These are phyloP conservation scores for Pseudogymnoascus sp. DNA, from an alignment of 2,329 filamentous ascomycete genomes.

Conservation along the genomic window DNA sequence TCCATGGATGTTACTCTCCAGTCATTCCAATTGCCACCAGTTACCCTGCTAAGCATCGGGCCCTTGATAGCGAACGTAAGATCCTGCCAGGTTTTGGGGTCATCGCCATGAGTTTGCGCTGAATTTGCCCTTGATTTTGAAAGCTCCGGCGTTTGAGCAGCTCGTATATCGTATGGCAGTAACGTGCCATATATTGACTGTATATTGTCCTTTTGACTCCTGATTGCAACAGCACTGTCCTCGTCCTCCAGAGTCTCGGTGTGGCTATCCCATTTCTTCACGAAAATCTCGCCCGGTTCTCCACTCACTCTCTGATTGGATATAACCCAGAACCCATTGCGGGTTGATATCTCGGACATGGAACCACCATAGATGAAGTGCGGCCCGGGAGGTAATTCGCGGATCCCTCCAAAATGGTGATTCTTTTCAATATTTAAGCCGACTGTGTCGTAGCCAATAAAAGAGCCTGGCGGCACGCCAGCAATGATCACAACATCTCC, in stretches of 20 bases:
- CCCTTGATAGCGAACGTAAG: conserved; percentile 42
- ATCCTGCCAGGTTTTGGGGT: conserved; percentile 39
- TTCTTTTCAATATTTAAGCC: conserved; percentile 41
- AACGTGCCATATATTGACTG: conserved; percentile 21
- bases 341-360: conserved; percentile 37
- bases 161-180: conserved; percentile 16
- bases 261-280: conserved; percentile 48
- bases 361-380: conserved; percentile 54
- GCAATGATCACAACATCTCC: conserved; percentile 45
- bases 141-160: neutral
- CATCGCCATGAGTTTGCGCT: conserved; percentile 21
- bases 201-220: conserved; percentile 34
- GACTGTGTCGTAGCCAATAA: conserved; percentile 27
- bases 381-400: conserved; percentile 44
- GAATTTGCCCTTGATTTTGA: neutral
- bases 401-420: conserved; percentile 45
- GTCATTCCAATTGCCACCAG: conserved; percentile 32
- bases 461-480: conserved; percentile 34
- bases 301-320: conserved; percentile 17
- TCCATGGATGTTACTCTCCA: conserved; percentile 49
- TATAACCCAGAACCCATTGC: conserved; percentile 50
- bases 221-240: conserved; percentile 35
- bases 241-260: conserved; percentile 47
- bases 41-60: conserved; percentile 39
- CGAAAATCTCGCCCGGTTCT: conserved; percentile 28